Evolutionary conservation across 176 grass and related monocot genomes (phyloP).

Genomic region (Triticum dicoccoides): DNA sequence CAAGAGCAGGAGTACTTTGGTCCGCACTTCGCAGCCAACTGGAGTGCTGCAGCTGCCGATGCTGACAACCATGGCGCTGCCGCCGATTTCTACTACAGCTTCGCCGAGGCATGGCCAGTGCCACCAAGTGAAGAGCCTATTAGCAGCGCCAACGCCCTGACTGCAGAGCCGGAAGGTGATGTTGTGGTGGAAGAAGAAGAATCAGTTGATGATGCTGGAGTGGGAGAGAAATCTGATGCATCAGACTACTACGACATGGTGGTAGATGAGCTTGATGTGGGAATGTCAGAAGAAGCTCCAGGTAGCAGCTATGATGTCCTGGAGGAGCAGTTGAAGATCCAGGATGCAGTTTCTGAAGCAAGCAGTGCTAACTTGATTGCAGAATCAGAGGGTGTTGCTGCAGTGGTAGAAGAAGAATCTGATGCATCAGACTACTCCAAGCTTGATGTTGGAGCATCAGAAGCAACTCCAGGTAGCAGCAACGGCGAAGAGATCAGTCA

Average conservation of each 20-base stretch:
- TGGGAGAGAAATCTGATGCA: neutral
- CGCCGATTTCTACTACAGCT: conserved; percentile 29
- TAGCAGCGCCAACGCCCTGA: neutral
- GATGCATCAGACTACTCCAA: neutral
- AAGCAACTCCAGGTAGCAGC: neutral
- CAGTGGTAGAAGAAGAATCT: neutral
- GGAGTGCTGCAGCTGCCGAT: conserved; percentile 42
- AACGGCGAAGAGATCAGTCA: conserved; percentile 11
- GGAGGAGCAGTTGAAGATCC: neutral
- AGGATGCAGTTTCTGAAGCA: neutral
- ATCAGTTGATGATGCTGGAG: too few species aligned
- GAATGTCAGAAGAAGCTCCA: conserved; percentile 25
- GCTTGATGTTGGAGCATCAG: conserved; percentile 5
- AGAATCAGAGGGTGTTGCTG: neutral
- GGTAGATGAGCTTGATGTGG: conserved; percentile 13
- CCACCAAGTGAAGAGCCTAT: conserved; percentile 14
- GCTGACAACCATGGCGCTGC: conserved; percentile 19
- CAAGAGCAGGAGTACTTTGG: conserved; percentile 36
- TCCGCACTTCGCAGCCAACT: conserved; percentile 44
- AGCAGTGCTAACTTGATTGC: neutral
- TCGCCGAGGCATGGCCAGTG: conserved; percentile 19
- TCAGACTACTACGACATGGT: neutral
- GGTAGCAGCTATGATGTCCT: neutral
- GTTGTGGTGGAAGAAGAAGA: neutral
- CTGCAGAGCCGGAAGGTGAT: conserved; percentile 25